A percentile compares a stretch with the other conserved stretches of the same genome.
Conservation (phyloP, 805 yeast genomes). For the Candida orba region DNA sequence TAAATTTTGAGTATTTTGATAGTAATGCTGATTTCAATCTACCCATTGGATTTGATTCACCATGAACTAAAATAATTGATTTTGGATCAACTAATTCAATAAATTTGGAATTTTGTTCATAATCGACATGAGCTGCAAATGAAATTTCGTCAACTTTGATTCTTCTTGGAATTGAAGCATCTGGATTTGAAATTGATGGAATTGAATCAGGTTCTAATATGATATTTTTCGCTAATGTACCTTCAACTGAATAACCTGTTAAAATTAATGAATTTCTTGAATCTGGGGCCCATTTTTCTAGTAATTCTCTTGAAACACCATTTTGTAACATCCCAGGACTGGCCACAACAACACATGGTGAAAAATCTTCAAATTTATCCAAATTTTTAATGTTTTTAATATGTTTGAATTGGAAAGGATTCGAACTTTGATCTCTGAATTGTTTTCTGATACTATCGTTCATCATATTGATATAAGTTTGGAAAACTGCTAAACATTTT, state of each 20-base stretch:
- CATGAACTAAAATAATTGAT: slow-evolving; percentile 88
- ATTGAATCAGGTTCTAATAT: slow-evolving; percentile 87
- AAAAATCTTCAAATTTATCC: slow-evolving; percentile 84
- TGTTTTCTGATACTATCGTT: slow-evolving; percentile 77
- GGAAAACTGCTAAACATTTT: slow-evolving; percentile 96
- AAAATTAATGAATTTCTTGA: slow-evolving; percentile 78
- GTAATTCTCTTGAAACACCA: slow-evolving; percentile 84
- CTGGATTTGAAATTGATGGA: slow-evolving; percentile 77
- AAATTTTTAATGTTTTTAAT: slow-evolving; percentile 72
- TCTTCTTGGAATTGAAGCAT: slow-evolving; percentile 78
- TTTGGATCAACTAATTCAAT: slow-evolving; percentile 83
- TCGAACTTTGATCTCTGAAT: slow-evolving; percentile 69
- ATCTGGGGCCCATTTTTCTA: slow-evolving; percentile 98
- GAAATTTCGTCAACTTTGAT: slow-evolving; percentile 87
- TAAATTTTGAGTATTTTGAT: slow-evolving; percentile 74
- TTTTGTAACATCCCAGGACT: slow-evolving; percentile 98
- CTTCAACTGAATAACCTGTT: slow-evolving; percentile 98
- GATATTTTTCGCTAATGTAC: slow-evolving; percentile 91
- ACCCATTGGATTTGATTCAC: slow-evolving; percentile 98
- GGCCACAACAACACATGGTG: slow-evolving; percentile 94
- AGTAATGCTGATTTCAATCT: slow-evolving; percentile 86
- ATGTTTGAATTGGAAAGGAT: slow-evolving; percentile 87
- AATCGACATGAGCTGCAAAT: slow-evolving; percentile 99
- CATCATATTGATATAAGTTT: slow-evolving; percentile 96
- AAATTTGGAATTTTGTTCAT: slow-evolving; percentile 84